Evolutionary conservation across 2,329 filamentous ascomycete genomes (phyloP).

Genomic region (Colletotrichum plurivorum): DNA sequence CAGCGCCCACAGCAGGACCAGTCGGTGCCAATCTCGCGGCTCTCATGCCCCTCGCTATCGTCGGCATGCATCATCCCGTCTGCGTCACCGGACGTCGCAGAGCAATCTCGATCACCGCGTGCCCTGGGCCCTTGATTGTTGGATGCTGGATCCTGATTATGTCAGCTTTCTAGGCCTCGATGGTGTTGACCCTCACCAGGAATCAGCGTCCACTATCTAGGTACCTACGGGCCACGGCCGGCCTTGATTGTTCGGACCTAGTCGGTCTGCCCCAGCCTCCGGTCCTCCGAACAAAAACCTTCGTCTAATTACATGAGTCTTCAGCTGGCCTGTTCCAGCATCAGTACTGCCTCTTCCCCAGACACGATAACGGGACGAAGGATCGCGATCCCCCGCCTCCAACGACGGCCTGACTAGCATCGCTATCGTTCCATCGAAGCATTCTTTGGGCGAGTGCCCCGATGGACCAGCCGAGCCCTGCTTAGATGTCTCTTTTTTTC

Average conservation of each 20-base stretch:
- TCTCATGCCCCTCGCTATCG: conserved; percentile 20
- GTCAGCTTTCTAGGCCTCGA: no score
- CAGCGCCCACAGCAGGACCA: background rate
- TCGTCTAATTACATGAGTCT: background rate
- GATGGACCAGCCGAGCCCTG: conserved; percentile 20
- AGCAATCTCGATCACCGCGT: background rate
- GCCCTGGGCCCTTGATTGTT: background rate
- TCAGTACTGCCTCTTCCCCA: no score
- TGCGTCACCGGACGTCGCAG: background rate
- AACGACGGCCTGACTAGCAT: conserved; percentile 2
- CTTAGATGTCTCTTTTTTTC: background rate
- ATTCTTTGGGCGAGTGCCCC: conserved; percentile 12
- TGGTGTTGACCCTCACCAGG: no score
- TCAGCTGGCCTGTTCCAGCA: background rate
- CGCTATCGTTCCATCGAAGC: conserved; percentile 7
- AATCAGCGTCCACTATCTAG: no score
- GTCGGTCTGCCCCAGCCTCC: no score
- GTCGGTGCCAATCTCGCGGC: conserved; percentile 9
- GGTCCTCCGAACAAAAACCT: no score
- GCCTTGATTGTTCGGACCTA: no score
- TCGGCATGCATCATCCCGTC: conserved; percentile 33
- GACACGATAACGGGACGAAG: background rate
- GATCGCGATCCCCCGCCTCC: background rate
- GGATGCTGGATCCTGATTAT: no score
- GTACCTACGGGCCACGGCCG: no score